phyloP scores from a whole-genome alignment of 2,329 filamentous ascomycete species.

The Cytospora piceae region DNA sequence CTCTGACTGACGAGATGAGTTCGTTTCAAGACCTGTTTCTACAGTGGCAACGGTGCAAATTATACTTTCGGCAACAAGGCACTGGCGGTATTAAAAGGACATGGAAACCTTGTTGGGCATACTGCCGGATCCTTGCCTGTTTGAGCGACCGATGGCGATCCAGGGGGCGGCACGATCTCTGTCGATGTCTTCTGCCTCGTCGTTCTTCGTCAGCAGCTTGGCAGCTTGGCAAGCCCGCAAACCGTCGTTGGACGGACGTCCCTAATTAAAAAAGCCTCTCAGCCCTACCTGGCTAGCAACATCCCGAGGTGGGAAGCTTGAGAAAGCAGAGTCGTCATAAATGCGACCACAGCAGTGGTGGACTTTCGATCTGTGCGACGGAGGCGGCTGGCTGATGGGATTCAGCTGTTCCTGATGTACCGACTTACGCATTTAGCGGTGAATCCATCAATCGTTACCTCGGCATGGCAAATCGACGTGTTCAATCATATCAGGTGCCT shows the following conservation, averaged over 20 bases:
- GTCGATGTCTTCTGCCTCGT: neutral
- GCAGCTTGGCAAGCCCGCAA: neutral
- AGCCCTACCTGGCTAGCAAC: neutral
- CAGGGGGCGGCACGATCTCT: neutral
- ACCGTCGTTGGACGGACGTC: neutral
- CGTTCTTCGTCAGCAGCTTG: neutral
- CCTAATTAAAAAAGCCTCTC: neutral
- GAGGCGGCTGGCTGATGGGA: neutral
- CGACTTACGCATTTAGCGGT: neutral
- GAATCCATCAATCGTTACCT: neutral
- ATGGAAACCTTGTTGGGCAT: neutral
- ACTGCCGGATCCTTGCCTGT: neutral
- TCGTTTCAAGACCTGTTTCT: neutral
- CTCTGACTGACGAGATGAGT: neutral
- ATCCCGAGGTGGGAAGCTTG: neutral
- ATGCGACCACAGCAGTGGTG: neutral
- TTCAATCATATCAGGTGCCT: neutral
- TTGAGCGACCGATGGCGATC: neutral
- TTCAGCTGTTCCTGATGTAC: neutral
- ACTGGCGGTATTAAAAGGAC: neutral
- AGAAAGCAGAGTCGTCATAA: neutral
- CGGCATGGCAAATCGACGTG: slow-evolving; percentile 2
- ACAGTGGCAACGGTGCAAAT: neutral
- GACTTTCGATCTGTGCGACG: neutral
- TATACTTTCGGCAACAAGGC: neutral